Evolutionary conservation across 176 grass and related monocot genomes (phyloP).

Genomic region (Saccharum spontaneum): DNA sequence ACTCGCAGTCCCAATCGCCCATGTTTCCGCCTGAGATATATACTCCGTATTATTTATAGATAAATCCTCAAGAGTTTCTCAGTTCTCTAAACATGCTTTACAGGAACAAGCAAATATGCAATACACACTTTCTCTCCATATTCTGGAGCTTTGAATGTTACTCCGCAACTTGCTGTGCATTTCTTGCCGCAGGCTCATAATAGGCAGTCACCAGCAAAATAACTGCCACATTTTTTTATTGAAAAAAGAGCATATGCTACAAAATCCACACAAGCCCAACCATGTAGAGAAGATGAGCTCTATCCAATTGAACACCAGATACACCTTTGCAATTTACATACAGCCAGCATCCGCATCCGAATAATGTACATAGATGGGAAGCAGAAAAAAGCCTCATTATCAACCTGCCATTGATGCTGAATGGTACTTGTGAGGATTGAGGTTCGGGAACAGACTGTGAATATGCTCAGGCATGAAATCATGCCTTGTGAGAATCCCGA

Average conservation of each 20-base stretch:
- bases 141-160: neutral
- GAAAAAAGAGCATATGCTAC: slow-evolving; percentile 22
- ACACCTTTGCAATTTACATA: slow-evolving; percentile 14
- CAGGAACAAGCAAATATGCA: neutral
- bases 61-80: neutral
- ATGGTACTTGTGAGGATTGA: slow-evolving; percentile 47
- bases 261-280: slow-evolving; percentile 11
- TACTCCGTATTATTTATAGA: neutral
- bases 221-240: slow-evolving; percentile 8
- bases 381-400: slow-evolving; percentile 8
- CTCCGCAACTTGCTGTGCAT: slow-evolving; percentile 10
- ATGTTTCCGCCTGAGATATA: neutral
- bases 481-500: slow-evolving; percentile 86
- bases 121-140: neutral
- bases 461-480: slow-evolving; percentile 87
- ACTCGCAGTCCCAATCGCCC: neutral
- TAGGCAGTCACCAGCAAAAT: neutral
- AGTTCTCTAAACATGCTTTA: neutral
- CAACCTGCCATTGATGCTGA: slow-evolving; percentile 38
- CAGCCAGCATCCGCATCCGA: neutral
- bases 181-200: neutral
- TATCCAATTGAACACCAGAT: neutral
- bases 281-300: slow-evolving; percentile 18
- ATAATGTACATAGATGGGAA: neutral
- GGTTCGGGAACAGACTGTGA: slow-evolving; percentile 56